Base-by-base conservation (phyloP, 2,329 filamentous ascomycete species). In the Beauveria brongniartii region DNA sequence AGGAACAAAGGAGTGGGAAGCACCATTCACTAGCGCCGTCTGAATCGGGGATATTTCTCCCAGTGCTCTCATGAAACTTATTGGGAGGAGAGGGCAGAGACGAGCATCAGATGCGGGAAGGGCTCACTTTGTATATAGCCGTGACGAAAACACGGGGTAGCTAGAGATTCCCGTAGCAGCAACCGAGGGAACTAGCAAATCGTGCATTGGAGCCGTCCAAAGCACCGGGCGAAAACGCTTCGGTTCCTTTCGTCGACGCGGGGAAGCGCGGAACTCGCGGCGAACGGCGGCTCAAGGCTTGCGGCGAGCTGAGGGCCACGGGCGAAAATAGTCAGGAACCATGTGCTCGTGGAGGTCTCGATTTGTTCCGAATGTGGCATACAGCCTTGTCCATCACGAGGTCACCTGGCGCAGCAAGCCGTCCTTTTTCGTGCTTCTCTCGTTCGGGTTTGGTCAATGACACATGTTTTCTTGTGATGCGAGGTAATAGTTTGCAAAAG, bases 241-340 rank as follows among this genome's bases (percentile, higher is more conserved):
- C 57, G 57, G 22, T 37, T 30, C n/a, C 18, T 26, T 26, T 22
- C n/a, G 55, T 7, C 20, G 30, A 53, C 41, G 52, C 46, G 53
- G 59, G 53, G 59, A 55, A 24, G 59, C 52, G 46, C 53, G 59
- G 59, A 56, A 40, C 37, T 12, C 46, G 59, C 46, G 59, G 59
- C 59, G 59, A 61, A 34, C 59, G 52, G 59, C 53, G 59, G 59
- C 59, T 61, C 59, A 61, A 52, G 26, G 59, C 43, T 43, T 3
- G 22, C 41, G 50, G 58, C 43, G 40, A 60, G 58, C 20, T 30
- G 40, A 50, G 48, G 51, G 9, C 44, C 22, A 28, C 18, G 28
- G 52, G 53, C 59, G 59, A 61, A 61, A 61, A 61, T 61, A 61
- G 59, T 56, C 53, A 61, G 59, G 59, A 61, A 61, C 59, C 53